Evolutionary conservation across 768 basidiomycete genomes (phyloP), one percentile per base, ranked within the genome.

Genomic region (Serendipita sp.): DNA sequence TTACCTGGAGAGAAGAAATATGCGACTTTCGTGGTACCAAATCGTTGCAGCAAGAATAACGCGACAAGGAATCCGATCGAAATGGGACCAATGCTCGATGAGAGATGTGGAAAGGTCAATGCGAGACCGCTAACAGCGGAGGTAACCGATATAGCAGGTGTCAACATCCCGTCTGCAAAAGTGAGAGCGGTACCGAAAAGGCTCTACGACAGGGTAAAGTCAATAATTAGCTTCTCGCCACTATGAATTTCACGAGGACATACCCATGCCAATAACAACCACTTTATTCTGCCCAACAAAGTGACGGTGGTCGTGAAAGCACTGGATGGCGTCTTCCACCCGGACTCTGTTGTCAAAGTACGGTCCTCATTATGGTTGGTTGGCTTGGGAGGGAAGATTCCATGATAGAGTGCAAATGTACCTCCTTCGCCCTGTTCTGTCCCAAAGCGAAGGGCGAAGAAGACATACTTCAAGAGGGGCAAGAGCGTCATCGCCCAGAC

Each of bases 341-440:
- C 63, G 10, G 70, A 69, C 36, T 80, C 81, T 0, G 77, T 77
- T 1, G 81, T 84, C 46, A 84, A 74, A 0, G 79, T 80, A 36
- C 82, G 75, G 67, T 81, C 81, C 3, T 77, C 76, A 65, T 81
- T 79, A 36, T 73, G 70, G 64, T 79, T 76, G 43, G 75, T 70
- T 3, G 76, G n/a, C 23, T 23, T 23, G 23, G 23, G 23, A 23
- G 23, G 23, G 23, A 23, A 23, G 23, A 23, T 23, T 23, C 80
- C 79, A 70, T 83, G 81, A 69, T 75, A 81, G 10, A 86, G 71
- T 0, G 85, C 84, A 67, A 86, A 87, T 2, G 81, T 78, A 8
- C 85, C 85, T 8, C 86, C 85, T 71, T 88, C 86, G 18, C 85
- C 84, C 75, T 83, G 80, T 2, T 68, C 45, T 0, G 81, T 84